A percentile compares a stretch with the other conserved stretches of the same genome.
These are phyloP conservation scores for Cyclotella sp. DNA, from an alignment of 108 stramenopile genomes.

Conservation along the genomic window DNA sequence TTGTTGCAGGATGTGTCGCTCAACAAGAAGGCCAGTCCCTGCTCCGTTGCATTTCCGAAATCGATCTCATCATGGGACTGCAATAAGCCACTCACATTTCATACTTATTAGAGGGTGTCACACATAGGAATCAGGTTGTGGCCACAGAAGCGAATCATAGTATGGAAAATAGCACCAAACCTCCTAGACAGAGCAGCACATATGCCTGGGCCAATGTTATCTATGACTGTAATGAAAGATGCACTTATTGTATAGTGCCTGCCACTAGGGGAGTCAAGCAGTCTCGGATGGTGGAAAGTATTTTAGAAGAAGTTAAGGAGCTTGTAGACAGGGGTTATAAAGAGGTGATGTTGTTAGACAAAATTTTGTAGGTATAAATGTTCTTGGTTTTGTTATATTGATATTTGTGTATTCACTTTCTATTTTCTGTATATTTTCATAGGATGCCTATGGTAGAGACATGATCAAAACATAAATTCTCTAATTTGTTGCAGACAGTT, in stretches of 20 bases:
- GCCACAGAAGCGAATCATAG: constrained; percentile 94
- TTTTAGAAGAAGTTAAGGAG: constrained; percentile 88
- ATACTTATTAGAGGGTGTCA: constrained; percentile 92
- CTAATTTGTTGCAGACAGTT: constrained; percentile 88
- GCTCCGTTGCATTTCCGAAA: constrained; percentile 80
- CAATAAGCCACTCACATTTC: constrained; percentile 95
- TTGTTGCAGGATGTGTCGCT: constrained; percentile 91
- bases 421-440: too few species aligned
- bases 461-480: constrained; percentile 94
- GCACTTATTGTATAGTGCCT: constrained; percentile 98
- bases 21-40: constrained; percentile 89
- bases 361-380: constrained; percentile 67
- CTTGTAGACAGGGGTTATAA: constrained; percentile 89
- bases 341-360: constrained; percentile 96
- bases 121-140: constrained; percentile 94
- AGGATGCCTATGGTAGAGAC: constrained; percentile 93
- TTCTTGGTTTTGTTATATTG: not conserved
- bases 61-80: constrained; percentile 91
- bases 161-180: constrained; percentile 95
- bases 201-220: constrained; percentile 98
- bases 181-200: constrained; percentile 76
- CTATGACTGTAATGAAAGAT: constrained; percentile 97
- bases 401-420: too few species aligned
- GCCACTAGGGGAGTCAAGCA: constrained; percentile 96
- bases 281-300: constrained; percentile 87